Base-by-base conservation (phyloP, 495 filamentous ascomycete species). In the Xylaria sp. region DNA sequence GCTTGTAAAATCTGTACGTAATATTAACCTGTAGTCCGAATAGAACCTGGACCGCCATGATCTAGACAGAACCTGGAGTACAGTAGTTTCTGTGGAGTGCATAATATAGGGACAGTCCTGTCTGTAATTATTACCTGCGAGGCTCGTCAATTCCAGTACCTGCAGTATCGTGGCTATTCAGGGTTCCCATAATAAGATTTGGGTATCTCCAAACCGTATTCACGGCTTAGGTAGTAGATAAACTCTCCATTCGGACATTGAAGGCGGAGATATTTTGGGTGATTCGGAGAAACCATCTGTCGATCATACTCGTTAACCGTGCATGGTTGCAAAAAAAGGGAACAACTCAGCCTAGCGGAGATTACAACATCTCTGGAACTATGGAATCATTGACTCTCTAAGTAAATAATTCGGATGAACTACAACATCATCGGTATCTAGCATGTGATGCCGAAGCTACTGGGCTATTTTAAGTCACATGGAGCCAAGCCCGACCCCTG, bases 1-100 rank as follows among this genome's bases (percentile, higher is more conserved):
- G 17, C 40, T 59, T 26, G 66, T 40, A 35, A 55, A 68, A 68
- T 35, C 53, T 68, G 66, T 68, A 68, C 66, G 66, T 68, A 68
- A 68, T 48, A 68, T 61, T 19, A 68, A 59, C 66, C 24, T 43
- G 64, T 67, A 65, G 62, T 29, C 26, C n/a, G 61, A 17, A 33
- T 17, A 46, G 7, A 40, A 29, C 46, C 46, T 48, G 55, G 48
- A 67, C 48, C 52, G 66, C 66, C 66, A 68, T 44, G 52, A 46
- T 35, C 43, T 24, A 43, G 37, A 43, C 43, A 35, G 43, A 64
- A 48, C 61, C 52, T 68, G 66, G 66, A 68, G 66, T 68, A 68
- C 66, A 68, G 66, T 58, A 68, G 66, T 33, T 31, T 44, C 37
- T 57, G 40, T 44, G 46, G 52, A 58, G 66, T 58, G 66, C 66